These are phyloP conservation scores for Neospora caninum DNA, from an alignment of 169 alveolate species.

Conservation along the genomic window DNA sequence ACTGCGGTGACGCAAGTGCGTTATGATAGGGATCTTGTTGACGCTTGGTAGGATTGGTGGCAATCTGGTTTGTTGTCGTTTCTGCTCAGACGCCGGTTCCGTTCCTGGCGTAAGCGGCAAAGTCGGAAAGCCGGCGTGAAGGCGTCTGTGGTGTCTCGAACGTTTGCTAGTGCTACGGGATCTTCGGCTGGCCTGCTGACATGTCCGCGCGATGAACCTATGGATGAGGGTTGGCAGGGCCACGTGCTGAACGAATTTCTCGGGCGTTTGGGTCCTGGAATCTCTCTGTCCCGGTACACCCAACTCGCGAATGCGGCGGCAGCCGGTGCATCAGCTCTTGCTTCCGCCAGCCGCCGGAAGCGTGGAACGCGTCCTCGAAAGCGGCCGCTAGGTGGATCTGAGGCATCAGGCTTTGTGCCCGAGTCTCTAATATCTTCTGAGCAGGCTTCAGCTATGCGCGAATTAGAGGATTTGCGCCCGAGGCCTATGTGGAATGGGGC, in stretches of 20 bases:
- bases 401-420: background rate
- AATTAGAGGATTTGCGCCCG: background rate
- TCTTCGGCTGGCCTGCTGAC: background rate
- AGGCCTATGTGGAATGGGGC: slow-evolving; percentile 2
- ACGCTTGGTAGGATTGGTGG: too few species aligned
- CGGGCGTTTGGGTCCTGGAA: background rate
- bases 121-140: background rate
- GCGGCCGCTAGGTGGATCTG: background rate
- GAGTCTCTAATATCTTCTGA: background rate
- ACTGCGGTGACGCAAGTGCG: too few species aligned
- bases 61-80: background rate
- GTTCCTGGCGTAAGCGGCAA: slow-evolving; percentile 17
- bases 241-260: slow-evolving; percentile 4
- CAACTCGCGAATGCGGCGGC: slow-evolving; percentile 23
- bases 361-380: background rate
- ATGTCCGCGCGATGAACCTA: background rate
- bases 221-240: slow-evolving; percentile 25
- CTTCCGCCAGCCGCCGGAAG: background rate
- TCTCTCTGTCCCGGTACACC: background rate
- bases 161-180: background rate
- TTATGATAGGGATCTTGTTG: too few species aligned
- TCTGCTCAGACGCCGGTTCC: background rate
- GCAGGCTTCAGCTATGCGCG: background rate
- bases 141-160: background rate
- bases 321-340: background rate